Base-by-base conservation (phyloP, 2,329 filamentous ascomycete genomes). In the Berkeleyomyces basicola region DNA sequence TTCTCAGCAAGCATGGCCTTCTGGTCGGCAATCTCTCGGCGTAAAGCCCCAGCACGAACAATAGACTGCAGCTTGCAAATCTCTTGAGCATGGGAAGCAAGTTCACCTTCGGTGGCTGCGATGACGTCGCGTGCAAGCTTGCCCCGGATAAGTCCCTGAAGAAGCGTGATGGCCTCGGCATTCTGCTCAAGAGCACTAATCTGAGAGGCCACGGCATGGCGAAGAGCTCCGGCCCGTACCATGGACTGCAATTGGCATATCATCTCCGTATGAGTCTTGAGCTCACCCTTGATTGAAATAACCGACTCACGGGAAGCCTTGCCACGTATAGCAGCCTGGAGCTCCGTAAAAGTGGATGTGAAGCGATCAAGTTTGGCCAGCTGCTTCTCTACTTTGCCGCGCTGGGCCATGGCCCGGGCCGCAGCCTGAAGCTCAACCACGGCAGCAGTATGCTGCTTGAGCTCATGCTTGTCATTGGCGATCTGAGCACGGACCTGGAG, bases 391-490 rank as follows among this genome's bases (percentile, higher is more conserved):
- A 97, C 79, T 33, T 86, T 79, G 58, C 83, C 81, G 53, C 93
- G 84, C 47, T 88, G 76, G 66, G 95, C 78, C 79, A 95, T 87
- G 0, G 89, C 91, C 65, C 92, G 82, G 37, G 84, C 79, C 5
- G 91, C 75, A 36, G 84, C 83, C 72, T 99, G 93, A 1, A 96
- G 77, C 44, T 83, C 76, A 37, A 83, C 74, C 44, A 92, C 82
- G 65, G 84, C 81, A 0, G 82, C 77, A 44, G 86, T 83, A 67
- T 88, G 82, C 1, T 83, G 82, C 61, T 84, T 76, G 33, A 97
- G 81, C 46, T 87, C 80, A 46, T 80, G 72, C 42, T 76, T 74
- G 31, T 83, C 77, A 10, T 71, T 71, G 6, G 75, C 74, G 37
- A 83, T 69, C 10, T 74, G 75, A 59, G 74, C 74, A 61, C 84